Base-by-base conservation (phyloP, 177 flowering plant genomes). In the Vitis hybrid region DNA sequence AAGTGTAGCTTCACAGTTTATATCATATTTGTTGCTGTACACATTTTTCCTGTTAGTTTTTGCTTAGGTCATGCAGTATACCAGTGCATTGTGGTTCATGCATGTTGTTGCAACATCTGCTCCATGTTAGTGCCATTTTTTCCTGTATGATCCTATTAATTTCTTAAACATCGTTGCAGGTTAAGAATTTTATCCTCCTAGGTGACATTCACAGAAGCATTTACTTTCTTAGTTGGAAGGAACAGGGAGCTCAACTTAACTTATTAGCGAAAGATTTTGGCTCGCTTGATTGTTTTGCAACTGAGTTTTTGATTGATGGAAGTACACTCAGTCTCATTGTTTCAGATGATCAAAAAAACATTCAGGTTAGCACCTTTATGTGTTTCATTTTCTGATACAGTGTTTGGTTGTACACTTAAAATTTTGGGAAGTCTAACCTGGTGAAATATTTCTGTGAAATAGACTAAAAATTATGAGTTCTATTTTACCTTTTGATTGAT, bases 151-250 rank as follows among this genome's bases (percentile, higher is more conserved):
- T 35, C 46, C 0, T 35, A 35, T 35, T 35, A 35, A 5, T 20
- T 27, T 24, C 15, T 15, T 61, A 11, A 57, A 18, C 55, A 67
- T 46, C 12, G 15, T 63, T 74, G 74, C 86, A 94, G 99, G 99
- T 93, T 30, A 95, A 95, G 79, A 93, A 93, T 81, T 95, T 95
- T 69, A 91, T 93, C 73, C 91, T 95, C 57, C 77, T 95, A 41
- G 98, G 99, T 49, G 99, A 95, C 64, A 73, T 93, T 68, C 98
- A 95, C 81, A 91, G 90, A 73, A 95, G 99, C 83, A 95, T 95
- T 72, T 93, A 90, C 83, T 95, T 95, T 70, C 88, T 93, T 48
- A 95, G 91, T 76, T 91, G 99, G 97, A 95, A 95, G 79, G 99
- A 95, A 73, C 96, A 95, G 76, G 99, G 96, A 14, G 83, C 97